A percentile compares a stretch with the other conserved stretches of the same genome.
These are phyloP conservation scores for Acanthamoeba healyi DNA, from an alignment of 208 protist genomes.

Conservation along the genomic window DNA sequence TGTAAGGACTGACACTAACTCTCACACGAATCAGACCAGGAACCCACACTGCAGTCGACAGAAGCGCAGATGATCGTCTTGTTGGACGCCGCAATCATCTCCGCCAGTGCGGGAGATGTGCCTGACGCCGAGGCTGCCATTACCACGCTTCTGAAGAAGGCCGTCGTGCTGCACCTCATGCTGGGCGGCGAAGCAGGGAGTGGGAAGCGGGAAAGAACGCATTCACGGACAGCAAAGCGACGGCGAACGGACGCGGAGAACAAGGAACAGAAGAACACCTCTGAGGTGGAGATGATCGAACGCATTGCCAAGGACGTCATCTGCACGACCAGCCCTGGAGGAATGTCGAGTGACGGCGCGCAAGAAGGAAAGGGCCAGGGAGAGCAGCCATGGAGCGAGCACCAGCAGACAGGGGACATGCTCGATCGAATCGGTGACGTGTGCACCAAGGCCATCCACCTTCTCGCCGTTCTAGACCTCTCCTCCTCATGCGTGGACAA, in stretches of 20 bases:
- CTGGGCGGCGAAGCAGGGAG: not conserved
- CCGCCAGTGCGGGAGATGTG: not conserved
- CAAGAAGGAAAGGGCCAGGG: not conserved
- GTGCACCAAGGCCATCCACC: not conserved
- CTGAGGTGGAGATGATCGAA: not conserved
- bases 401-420: not conserved
- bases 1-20: not conserved
- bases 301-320: not conserved
- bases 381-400: not conserved
- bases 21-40: not conserved
- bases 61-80: not conserved
- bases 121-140: not conserved
- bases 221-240: no score
- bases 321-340: not conserved
- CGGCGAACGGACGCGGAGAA: not conserved
- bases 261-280: not conserved
- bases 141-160: not conserved
- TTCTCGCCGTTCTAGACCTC: not conserved
- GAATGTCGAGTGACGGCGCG: not conserved
- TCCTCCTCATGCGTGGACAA: not conserved
- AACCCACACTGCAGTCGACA: not conserved
- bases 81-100: not conserved
- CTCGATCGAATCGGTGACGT: not conserved
- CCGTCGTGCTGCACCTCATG: not conserved
- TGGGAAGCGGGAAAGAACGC: not conserved